Evolutionary conservation across 108 stramenopile species (phyloP).

Genomic region (Thalassiosira profunda): DNA sequence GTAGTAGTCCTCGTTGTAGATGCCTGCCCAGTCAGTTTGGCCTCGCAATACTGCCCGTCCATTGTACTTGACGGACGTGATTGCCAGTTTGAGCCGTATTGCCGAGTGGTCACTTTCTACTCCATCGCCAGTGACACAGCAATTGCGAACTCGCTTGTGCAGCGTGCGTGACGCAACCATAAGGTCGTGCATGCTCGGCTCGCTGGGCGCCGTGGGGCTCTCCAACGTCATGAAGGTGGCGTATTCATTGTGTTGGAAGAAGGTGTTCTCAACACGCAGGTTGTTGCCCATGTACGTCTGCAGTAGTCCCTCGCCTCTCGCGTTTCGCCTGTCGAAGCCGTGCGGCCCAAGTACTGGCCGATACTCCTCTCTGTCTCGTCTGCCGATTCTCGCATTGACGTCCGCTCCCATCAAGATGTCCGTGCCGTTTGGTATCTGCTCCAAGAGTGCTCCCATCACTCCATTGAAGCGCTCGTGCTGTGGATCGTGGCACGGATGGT

Average conservation of each 20-base stretch:
- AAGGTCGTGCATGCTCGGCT: neutral
- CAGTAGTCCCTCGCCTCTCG: neutral
- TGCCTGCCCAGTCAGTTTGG: neutral
- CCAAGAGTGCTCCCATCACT: neutral
- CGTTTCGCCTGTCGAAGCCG: neutral
- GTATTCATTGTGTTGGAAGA: neutral
- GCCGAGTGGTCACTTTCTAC: neutral
- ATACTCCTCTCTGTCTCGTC: neutral
- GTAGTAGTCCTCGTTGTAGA: neutral
- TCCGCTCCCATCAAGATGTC: neutral
- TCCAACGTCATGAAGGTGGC: neutral
- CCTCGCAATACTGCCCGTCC: neutral
- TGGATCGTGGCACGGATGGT: neutral
- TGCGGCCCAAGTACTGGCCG: neutral
- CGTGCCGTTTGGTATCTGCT: neutral
- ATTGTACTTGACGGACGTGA: neutral
- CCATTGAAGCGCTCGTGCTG: neutral
- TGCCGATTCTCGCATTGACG: neutral
- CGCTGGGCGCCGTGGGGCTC: neutral
- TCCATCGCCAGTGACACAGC: neutral
- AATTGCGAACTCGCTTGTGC: neutral
- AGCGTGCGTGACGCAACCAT: neutral
- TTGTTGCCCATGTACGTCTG: neutral
- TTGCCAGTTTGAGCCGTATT: neutral
- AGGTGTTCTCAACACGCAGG: neutral